Conservation (phyloP, 139 green algal genomes). For the Chlorella sp. region DNA sequence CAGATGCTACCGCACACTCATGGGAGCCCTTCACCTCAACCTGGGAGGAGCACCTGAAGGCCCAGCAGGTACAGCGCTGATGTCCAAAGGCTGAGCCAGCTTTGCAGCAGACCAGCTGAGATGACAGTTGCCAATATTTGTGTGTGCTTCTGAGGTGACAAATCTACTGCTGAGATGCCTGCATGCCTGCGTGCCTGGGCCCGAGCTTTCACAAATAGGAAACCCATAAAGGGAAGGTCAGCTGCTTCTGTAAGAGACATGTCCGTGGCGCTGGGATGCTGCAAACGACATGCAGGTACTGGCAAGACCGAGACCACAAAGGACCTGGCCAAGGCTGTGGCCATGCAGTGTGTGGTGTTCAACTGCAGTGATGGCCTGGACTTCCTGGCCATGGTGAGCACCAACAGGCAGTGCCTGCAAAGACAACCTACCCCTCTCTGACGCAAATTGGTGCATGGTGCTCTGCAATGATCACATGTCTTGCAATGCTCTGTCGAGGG, state of each 20-base stretch:
- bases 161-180: not conserved
- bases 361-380: conserved; percentile 70
- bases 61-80: conserved; percentile 6
- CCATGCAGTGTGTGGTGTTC: conserved; percentile 77
- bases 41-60: conserved; percentile 67
- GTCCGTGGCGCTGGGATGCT: not conserved
- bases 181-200: not conserved
- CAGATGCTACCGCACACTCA: conserved; percentile 73
- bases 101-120: not conserved
- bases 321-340: conserved; percentile 73
- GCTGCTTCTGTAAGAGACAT: too few species aligned
- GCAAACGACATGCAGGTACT: conserved; percentile 12
- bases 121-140: not conserved
- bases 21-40: conserved; percentile 67
- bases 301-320: conserved; percentile 82
- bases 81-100: not conserved
- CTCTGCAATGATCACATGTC: too few species aligned
- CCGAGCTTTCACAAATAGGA: not conserved
- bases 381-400: too few species aligned
- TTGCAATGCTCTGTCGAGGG: too few species aligned
- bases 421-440: too few species aligned
- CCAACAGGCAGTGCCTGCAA: too few species aligned
- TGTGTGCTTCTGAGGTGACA: not conserved
- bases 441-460: too few species aligned
- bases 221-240: too few species aligned